Evolutionary conservation across 306 rosid genomes (phyloP), one percentile per base, ranked within the genome.

Genomic region (Malus domestica): DNA sequence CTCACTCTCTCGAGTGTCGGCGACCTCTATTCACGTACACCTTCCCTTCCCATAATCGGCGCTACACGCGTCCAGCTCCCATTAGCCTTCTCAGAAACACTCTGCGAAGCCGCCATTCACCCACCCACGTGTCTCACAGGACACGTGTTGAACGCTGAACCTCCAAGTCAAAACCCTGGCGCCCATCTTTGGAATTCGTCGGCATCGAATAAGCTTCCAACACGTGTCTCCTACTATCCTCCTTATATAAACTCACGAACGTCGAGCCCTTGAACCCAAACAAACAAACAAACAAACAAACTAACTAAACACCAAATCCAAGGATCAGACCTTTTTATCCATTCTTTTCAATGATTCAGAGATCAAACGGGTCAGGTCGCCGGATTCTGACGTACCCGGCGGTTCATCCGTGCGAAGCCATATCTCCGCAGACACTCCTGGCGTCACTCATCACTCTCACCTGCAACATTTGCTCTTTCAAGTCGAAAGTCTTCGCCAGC

Each of bases 341-440:
- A 0, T 70, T 68, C 15, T 2, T 14, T 44, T 77, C 80, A 71
- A 93, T 94, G 98, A 84, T 81, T 79, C 78, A 18, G 6, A 80
- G 25, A 15, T 38, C 25, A 19, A 78, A 57, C n/a, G 87, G 78
- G 27, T 85, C 85, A 44, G 81, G 19, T 76, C 98, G 98, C 78
- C 95, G 96, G 90, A 52, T 86, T 6, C 79, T 94, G 6, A 81
- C 84, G 0, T 89, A 27, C n/a, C 92, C 96, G 87, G 98, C 90
- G 70, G 88, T 94, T 75, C 88, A 79, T 80, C 93, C 98, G 0
- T 90, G 83, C 70, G 79, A 68, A 6, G 52, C 69, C 25, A 66
- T 89, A 10, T 9, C 90, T 74, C 78, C 80, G 1, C 35, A 82
- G 3, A 92, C 92, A 4, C 87, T 92, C 20, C 18, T 92, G 30